phyloP scores from a whole-genome alignment of 176 grass and related monocot genomes.

The Oryza meyeriana region DNA sequence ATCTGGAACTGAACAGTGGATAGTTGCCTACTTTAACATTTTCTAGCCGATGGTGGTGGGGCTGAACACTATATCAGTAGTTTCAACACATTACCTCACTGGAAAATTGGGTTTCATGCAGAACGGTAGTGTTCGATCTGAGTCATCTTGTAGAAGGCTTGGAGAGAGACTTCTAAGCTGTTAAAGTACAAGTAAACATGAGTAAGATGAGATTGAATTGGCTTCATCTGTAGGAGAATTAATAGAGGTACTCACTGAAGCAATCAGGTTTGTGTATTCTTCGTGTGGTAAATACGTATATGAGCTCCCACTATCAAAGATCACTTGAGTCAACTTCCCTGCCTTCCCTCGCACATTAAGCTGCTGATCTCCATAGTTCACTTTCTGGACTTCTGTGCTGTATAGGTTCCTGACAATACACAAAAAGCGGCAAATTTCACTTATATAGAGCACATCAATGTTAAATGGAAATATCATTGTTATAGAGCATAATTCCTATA shows the following conservation, averaged over 20 bases:
- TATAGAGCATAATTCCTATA: background rate
- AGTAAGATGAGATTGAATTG: background rate
- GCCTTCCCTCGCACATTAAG: constrained; percentile 28
- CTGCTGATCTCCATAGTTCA: constrained; percentile 58
- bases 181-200: constrained; percentile 21
- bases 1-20: background rate
- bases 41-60: background rate
- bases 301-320: constrained; percentile 79
- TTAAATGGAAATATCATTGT: background rate
- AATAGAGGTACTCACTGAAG: constrained; percentile 48
- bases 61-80: background rate
- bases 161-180: constrained; percentile 52
- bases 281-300: constrained; percentile 79
- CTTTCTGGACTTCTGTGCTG: constrained; percentile 43
- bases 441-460: background rate
- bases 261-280: constrained; percentile 47
- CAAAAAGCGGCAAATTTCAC: constrained; percentile 1
- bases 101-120: constrained; percentile 77
- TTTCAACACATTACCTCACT: constrained; percentile 60
- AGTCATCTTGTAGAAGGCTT: constrained; percentile 62
- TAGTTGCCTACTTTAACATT: background rate
- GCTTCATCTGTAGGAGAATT: background rate
- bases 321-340: constrained; percentile 54
- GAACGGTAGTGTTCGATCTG: constrained; percentile 75
- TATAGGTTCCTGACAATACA: constrained; percentile 52